Base-by-base conservation (phyloP, 2,329 filamentous ascomycete species). In the Fusarium praegraminearum region DNA sequence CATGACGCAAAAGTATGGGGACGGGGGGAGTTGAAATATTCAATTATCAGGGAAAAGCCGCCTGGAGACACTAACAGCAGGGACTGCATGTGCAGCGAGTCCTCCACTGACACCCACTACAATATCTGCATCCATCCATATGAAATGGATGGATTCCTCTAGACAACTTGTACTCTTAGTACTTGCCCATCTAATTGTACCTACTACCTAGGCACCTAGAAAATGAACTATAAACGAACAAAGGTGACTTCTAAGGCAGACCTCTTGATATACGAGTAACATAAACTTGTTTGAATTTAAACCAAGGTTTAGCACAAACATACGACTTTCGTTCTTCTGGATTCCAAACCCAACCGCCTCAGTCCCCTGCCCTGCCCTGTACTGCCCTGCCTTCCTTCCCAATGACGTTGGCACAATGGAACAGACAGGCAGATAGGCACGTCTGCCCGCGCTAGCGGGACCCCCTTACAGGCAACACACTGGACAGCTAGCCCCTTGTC, bases 381-480 rank as follows among this genome's bases (percentile, higher is more conserved):
- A 16, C 33, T 24, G 40, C 49, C 35, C 36, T 40, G 33, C 49
- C 24, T 40, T 47, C 49, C 45, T 63, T 67, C 32, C 50, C 49
- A 51, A 46, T 70, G 62, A 63, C 45, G 53, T 50, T 53, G 45
- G 45, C 16, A 18, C 20, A 20, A 20, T 32, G 26, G 28, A 12
- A 36, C 47, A 13, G 28, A 13, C 32, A 15, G 12, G 15, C 32
- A 15, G 15, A 30, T 26, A 33, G 45, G 45, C 30, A 35, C 22
- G 33, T 15, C 47, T 50, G 36, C 63, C 28, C 28, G 26, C 63
- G 30, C 67, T 71, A 64, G 53, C 30, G 24, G 36, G 30, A 38
- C 68, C 68, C 61, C 69, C 69, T 71, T 71, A 71, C 68, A 71
- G 65, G 43, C 60, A 56, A 69, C 33, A 30, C 24, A 52, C 38